Conservation (phyloP, 176 grass and related monocot genomes). For the Pontederia crassipes region DNA sequence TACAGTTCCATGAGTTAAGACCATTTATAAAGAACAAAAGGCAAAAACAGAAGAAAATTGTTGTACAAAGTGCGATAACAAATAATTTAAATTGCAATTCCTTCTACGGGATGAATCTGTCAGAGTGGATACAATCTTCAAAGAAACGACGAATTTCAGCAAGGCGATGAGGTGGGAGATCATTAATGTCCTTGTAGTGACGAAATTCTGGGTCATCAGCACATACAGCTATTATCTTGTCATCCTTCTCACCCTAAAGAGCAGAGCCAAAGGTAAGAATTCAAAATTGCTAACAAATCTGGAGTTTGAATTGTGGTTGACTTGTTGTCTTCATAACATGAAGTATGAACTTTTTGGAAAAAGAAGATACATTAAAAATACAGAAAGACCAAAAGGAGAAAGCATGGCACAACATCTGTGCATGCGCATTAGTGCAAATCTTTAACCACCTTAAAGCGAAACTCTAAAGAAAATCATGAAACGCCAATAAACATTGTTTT, state of each 20-base stretch:
- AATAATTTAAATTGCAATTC: too few relatives aligned
- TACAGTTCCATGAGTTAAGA: conserved; percentile 16
- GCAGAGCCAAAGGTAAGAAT: background rate
- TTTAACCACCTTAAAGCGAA: too few relatives aligned
- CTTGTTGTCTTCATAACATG: background rate
- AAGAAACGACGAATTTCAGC: conserved; percentile 97
- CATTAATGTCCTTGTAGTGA: conserved; percentile 91
- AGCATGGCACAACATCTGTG: too few relatives aligned
- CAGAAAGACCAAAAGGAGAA: too few relatives aligned
- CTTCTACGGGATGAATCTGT: background rate
- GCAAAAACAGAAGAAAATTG: background rate
- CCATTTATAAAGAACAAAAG: background rate
- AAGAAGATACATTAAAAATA: background rate
- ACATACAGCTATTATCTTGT: conserved; percentile 99
- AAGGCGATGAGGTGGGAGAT: conserved; percentile 75
- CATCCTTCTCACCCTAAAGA: conserved; percentile 90
- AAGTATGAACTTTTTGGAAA: background rate
- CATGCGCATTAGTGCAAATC: too few relatives aligned
- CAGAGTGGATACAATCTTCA: conserved; percentile 63
- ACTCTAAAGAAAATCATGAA: too few relatives aligned
- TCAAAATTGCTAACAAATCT: background rate
- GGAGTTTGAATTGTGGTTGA: background rate
- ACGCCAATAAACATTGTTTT: background rate
- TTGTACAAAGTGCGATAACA: background rate
- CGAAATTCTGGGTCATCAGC: conserved; percentile 91